Percentiles rank a stretch among this genome's conserved stretches.
phyloP scores from a whole-genome alignment of 108 stramenopile species.

The Cylindrotheca closterium region DNA sequence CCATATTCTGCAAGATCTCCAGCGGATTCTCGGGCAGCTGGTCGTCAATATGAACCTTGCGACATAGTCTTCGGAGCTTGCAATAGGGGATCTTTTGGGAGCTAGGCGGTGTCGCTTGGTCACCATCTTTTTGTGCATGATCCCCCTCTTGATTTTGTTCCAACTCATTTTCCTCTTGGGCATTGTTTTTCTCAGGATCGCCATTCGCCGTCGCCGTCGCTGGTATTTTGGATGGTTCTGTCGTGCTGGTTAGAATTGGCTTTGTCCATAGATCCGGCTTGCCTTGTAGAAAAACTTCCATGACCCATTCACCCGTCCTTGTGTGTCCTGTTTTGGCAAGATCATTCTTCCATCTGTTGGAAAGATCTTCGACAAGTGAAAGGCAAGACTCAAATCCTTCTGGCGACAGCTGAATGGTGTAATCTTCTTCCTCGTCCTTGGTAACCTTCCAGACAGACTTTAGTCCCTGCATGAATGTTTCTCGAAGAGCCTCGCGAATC shows the following conservation, averaged over 20 bases:
- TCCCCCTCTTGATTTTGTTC: neutral
- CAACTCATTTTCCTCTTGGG: neutral
- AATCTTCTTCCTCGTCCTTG: neutral
- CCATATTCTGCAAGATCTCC: conserved; percentile 5
- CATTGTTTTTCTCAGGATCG: neutral
- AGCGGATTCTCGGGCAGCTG: neutral
- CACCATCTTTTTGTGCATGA: neutral
- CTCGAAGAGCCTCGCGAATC: conserved; percentile 23
- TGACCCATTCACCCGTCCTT: conserved; percentile 12
- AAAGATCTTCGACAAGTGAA: conserved; percentile 13
- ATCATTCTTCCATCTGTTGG: conserved; percentile 9
- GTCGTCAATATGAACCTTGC: neutral
- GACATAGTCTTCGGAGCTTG: conserved; percentile 16
- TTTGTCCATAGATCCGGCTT: conserved; percentile 14
- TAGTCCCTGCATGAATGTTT: conserved; percentile 22
- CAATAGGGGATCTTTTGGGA: conserved; percentile 5
- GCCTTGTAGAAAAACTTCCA: conserved; percentile 13
- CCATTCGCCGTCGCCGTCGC: neutral
- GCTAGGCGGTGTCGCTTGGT: neutral
- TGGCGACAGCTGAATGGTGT: neutral
- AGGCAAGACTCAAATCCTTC: conserved; percentile 14
- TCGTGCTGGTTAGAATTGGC: neutral
- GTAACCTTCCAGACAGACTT: conserved; percentile 1
- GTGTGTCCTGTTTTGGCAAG: conserved; percentile 6
- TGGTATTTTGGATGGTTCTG: too few relatives aligned